phyloP scores from a whole-genome alignment of 2,329 filamentous ascomycete genomes.

The Diaporthe vexans region DNA sequence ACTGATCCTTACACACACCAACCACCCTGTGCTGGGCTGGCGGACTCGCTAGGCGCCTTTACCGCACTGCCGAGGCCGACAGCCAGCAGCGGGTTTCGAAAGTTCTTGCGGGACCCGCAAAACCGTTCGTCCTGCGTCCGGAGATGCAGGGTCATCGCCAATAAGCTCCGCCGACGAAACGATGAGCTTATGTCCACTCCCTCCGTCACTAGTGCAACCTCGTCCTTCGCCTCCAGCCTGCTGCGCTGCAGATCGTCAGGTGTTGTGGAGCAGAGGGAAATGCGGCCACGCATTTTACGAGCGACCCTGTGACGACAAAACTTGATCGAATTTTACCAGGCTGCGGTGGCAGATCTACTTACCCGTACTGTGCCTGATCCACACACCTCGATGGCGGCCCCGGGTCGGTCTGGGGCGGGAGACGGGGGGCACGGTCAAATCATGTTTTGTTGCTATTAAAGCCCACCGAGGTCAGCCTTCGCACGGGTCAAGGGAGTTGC shows the following conservation, averaged over 20 bases:
- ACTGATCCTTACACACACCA: neutral
- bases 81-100: slow-evolving; percentile 33
- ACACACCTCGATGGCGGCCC: slow-evolving; percentile 31
- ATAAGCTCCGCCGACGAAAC: slow-evolving; percentile 40
- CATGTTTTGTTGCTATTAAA: slow-evolving; percentile 3
- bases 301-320: slow-evolving; percentile 21
- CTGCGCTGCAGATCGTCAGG: slow-evolving; percentile 24
- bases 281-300: slow-evolving; percentile 28
- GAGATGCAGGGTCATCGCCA: slow-evolving; percentile 39
- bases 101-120: slow-evolving; percentile 35
- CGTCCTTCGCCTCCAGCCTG: slow-evolving; percentile 24
- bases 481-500: neutral
- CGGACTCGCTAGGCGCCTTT: slow-evolving; percentile 40
- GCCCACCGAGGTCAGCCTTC: neutral
- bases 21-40: neutral
- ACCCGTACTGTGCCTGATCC: slow-evolving; percentile 12
- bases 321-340: slow-evolving; percentile 16
- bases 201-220: slow-evolving; percentile 32
- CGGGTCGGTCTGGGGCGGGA: slow-evolving; percentile 11
- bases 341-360: slow-evolving; percentile 4
- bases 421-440: neutral
- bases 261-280: slow-evolving; percentile 26
- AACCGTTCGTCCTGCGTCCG: slow-evolving; percentile 38
- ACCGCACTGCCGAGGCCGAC: slow-evolving; percentile 38
- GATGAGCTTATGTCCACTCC: slow-evolving; percentile 39